A percentile compares a stretch with the other conserved stretches of the same genome.
Conservation (phyloP, 257 asterid genomes). For the Forsythia suspensa region DNA sequence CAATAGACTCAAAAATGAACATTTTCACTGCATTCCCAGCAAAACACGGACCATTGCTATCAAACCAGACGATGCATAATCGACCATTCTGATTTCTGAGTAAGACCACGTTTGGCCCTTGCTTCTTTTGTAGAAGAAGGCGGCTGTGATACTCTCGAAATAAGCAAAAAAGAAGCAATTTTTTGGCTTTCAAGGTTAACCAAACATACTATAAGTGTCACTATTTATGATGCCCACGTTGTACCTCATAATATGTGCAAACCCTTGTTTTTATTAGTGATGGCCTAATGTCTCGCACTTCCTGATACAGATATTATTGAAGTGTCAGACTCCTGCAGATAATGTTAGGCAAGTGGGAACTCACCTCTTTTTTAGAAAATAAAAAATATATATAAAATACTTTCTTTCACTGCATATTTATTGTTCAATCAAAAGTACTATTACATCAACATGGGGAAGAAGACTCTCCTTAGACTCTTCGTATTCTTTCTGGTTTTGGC, state of each 20-base stretch:
- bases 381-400: no score
- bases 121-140: not conserved
- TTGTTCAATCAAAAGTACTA: slow-evolving; percentile 1
- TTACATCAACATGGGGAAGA: slow-evolving; percentile 15
- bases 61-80: not conserved
- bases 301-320: not conserved
- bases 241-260: not conserved
- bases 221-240: not conserved
- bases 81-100: not conserved
- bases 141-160: not conserved
- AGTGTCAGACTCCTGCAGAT: slow-evolving; percentile 19
- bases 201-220: not conserved
- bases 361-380: slow-evolving; percentile 8
- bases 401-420: no score
- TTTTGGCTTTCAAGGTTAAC: not conserved
- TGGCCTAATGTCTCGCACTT: not conserved
- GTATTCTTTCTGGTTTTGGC: slow-evolving; percentile 27
- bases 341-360: slow-evolving; percentile 43
- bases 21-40: no score
- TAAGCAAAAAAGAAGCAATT: not conserved
- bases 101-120: not conserved
- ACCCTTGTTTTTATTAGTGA: not conserved
- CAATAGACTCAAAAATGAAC: no score
- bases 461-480: slow-evolving; percentile 14
- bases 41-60: not conserved